Base-by-base conservation (phyloP, 129 eudicot genomes). In the Saussurea involucrata region DNA sequence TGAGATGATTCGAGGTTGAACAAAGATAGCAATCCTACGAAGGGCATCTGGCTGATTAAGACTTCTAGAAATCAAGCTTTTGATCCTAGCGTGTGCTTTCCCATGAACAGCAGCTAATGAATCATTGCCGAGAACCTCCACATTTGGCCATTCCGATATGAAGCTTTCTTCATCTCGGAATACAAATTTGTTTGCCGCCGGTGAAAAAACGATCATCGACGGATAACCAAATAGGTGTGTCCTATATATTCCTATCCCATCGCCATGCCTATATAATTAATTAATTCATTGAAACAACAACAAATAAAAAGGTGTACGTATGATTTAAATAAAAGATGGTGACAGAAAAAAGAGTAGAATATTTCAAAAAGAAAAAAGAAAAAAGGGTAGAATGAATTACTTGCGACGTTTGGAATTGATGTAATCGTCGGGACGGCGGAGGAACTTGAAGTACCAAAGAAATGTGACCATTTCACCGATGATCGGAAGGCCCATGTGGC, bases 11-110 rank as follows among this genome's bases (percentile, higher is more conserved):
- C 86, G 83, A 4, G 97, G 92, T 63, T 92, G 97, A 9, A 87
- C 81, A 29, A 73, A 66, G 65, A 12, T 33, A 21, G 92, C 86
- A 0, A 92, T 86, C 67, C 66, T 8, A 0, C 86, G 79, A 34
- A 92, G 97, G 33, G 92, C 82, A 22, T 89, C 85, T 8, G 92
- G 96, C 40, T 83, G 95, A 66, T 86, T 92, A 22, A 87, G 42
- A 68, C 88, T 88, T 61, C 80, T 85, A 0, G 82, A 15, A 5
- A 92, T 72, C 58, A 87, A 87, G 74, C 69, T 74, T 71, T 82
- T 81, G 0, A 92, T 22, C 58, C 90, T 82, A 0, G 67, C 17
- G 46, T 92, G 96, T n/a, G 82, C 11, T 15, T 29, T 40, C 4
- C 96, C 96, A 24, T 89, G 80, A 32, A 84, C 82, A 3, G 88